Conservation (phyloP, 2,329 filamentous ascomycete genomes). For the Botrytis pseudocinerea region DNA sequence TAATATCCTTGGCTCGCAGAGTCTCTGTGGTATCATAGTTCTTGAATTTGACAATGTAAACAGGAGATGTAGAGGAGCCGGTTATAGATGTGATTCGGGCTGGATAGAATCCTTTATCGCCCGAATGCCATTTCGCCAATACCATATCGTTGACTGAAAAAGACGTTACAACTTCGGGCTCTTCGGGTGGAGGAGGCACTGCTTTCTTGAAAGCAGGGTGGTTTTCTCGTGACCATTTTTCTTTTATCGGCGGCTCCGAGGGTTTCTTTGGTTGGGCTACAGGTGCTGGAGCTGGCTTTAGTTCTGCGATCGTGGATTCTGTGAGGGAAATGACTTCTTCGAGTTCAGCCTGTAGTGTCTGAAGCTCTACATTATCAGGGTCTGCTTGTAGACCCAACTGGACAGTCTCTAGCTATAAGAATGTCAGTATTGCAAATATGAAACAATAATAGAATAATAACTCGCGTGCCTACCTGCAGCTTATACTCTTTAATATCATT, state of each 20-base stretch:
- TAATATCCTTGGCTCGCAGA: conserved; percentile 77
- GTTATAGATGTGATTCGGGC: conserved; percentile 93
- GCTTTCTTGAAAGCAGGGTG: conserved; percentile 73
- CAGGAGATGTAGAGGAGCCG: conserved; percentile 83
- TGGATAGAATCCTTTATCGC: conserved; percentile 87
- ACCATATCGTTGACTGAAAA: conserved; percentile 90
- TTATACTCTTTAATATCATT: conserved; percentile 59
- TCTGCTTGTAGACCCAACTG: conserved; percentile 75
- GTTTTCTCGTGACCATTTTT: conserved; percentile 79
- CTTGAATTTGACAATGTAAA: conserved; percentile 95
- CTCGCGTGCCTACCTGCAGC: conserved; percentile 49
- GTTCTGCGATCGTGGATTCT: conserved; percentile 77
- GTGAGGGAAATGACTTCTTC: conserved; percentile 77
- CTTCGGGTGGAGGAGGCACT: conserved; percentile 51
- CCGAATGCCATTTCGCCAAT: conserved; percentile 85
- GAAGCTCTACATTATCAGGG: conserved; percentile 75
- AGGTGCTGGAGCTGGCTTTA: conserved; percentile 50
- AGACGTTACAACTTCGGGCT: conserved; percentile 51
- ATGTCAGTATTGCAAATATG: conserved; percentile 25
- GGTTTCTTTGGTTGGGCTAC: conserved; percentile 43
- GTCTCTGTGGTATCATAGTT: conserved; percentile 85
- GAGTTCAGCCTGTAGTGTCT: conserved; percentile 76
- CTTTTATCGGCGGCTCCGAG: conserved; percentile 56
- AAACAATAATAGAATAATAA: neutral
- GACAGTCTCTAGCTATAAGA: conserved; percentile 71